These are phyloP conservation scores for Eutrema japonicum DNA, from an alignment of 345 rosid species.

Conservation along the genomic window DNA sequence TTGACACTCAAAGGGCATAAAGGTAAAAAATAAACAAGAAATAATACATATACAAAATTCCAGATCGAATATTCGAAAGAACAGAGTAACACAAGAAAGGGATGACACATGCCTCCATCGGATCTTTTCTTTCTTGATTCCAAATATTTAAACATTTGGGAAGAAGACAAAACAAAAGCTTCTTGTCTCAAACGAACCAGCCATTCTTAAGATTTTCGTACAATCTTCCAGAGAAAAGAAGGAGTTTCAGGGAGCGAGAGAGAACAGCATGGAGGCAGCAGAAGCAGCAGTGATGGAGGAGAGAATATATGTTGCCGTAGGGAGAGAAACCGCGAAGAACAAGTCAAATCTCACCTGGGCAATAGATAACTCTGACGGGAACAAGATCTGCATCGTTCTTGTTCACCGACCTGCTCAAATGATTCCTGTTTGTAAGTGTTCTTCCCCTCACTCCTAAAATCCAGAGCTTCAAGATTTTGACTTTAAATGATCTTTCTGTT, in stretches of 20 bases:
- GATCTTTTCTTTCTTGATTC: slow-evolving; percentile 28
- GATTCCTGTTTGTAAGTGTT: slow-evolving; percentile 70
- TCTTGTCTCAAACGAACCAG: slow-evolving; percentile 37
- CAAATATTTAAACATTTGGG: background rate
- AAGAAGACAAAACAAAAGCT: slow-evolving; percentile 25
- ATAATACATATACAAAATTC: slow-evolving; percentile 30
- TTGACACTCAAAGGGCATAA: slow-evolving; percentile 31
- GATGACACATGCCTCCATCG: slow-evolving; percentile 38
- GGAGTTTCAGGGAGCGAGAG: slow-evolving; percentile 4
- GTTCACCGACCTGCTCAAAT: slow-evolving; percentile 65
- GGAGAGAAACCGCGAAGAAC: slow-evolving; percentile 52
- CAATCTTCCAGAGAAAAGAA: background rate
- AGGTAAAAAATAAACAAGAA: background rate
- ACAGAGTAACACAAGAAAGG: slow-evolving; percentile 40
- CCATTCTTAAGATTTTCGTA: slow-evolving; percentile 28
- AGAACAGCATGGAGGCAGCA: slow-evolving; percentile 41
- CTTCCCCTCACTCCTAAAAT: background rate
- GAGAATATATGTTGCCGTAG: slow-evolving; percentile 64
- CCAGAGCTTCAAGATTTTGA: slow-evolving; percentile 1
- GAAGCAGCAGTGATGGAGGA: slow-evolving; percentile 53
- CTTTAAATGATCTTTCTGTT: background rate
- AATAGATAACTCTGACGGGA: slow-evolving; percentile 61
- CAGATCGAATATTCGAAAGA: slow-evolving; percentile 43
- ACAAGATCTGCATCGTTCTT: slow-evolving; percentile 66
- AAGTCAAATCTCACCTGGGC: slow-evolving; percentile 60